Base-by-base conservation (phyloP, 1,284 basidiomycete genomes). In the Somion occarium region DNA sequence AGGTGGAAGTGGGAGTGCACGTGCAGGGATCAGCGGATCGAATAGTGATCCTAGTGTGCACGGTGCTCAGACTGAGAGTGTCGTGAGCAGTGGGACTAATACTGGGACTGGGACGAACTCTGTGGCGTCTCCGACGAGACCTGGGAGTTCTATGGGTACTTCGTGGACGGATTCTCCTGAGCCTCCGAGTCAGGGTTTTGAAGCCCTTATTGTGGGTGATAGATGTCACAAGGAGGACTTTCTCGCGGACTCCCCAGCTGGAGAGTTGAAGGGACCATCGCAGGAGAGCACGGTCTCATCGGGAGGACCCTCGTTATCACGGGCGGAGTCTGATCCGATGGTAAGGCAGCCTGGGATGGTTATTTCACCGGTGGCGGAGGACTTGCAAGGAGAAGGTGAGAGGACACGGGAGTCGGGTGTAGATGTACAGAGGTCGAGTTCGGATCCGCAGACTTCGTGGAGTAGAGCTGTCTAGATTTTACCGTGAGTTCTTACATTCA, bases 281-380 rank as follows among this genome's bases (percentile, higher is more conserved):
- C 30, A n/a, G n/a, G n/a, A n/a, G n/a, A n/a, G 30, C 30, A 34
- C 7, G 30, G 30, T 34, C 30, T n/a, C 30, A 34, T 34, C 30
- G 7, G 7, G 30, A 34, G 30, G 15, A 43, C 47, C 41, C 42
- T 54, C 45, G 15, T 43, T 51, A 41, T 56, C 54, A 9, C 56
- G 64, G 26, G 53, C 59, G 38, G 61, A 56, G 18, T 66, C 62
- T 52, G 63, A 63, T 39, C 62, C 65, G 1, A 44, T 58, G 39
- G 50, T 51, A 37, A 37, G 34, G 9, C 2, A 42, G 38, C 18
- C 24, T 9, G 37, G 23, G 19, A 23, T n/a, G n/a, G n/a, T n/a
- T n/a, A n/a, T n/a, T n/a, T n/a, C n/a, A n/a, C n/a, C n/a, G n/a
- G n/a, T n/a, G n/a, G n/a, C n/a, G n/a, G n/a, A n/a, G n/a, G n/a